A percentile compares a stretch with the other conserved stretches of the same genome.
Evolutionary conservation across 345 rosid genomes (phyloP).

Genomic region (Schrenkiella parvula): DNA sequence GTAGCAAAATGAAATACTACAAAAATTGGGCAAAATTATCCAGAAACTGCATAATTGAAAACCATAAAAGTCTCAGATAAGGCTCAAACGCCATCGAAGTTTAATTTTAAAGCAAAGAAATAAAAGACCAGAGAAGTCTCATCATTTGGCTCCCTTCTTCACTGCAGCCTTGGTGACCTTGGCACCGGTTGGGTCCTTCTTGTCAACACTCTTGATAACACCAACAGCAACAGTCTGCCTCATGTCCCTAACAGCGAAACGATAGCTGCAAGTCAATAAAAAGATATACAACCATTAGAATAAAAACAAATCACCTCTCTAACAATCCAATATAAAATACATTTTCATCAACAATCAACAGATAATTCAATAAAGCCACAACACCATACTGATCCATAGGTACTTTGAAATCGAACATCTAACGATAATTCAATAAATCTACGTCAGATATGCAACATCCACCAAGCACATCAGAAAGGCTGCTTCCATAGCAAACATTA

Average conservation of each 20-base stretch:
- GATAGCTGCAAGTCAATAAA: conserved; percentile 28
- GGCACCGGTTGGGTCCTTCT: conserved; percentile 79
- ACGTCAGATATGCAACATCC: background rate
- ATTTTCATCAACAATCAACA: background rate
- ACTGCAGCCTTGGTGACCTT: conserved; percentile 87
- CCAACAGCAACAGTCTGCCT: conserved; percentile 92
- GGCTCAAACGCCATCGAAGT: background rate
- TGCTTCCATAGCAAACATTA: background rate
- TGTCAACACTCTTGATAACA: conserved; percentile 78
- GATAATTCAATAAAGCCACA: background rate
- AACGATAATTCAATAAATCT: background rate
- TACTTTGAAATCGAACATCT: too few relatives aligned
- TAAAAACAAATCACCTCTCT: background rate
- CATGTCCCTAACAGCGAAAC: conserved; percentile 93
- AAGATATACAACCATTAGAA: background rate
- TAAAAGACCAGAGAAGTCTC: conserved; percentile 2
- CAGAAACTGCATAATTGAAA: too few relatives aligned
- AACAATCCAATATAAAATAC: background rate
- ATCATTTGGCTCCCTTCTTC: conserved; percentile 78
- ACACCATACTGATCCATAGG: background rate
- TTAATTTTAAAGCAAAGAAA: background rate
- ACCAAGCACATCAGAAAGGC: background rate
- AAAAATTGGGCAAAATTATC: too few relatives aligned
- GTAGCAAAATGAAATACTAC: background rate
- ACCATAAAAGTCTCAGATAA: too few relatives aligned